Evolutionary conservation across 2,329 filamentous ascomycete genomes (phyloP).

Genomic region (Cladosporium sp.): DNA sequence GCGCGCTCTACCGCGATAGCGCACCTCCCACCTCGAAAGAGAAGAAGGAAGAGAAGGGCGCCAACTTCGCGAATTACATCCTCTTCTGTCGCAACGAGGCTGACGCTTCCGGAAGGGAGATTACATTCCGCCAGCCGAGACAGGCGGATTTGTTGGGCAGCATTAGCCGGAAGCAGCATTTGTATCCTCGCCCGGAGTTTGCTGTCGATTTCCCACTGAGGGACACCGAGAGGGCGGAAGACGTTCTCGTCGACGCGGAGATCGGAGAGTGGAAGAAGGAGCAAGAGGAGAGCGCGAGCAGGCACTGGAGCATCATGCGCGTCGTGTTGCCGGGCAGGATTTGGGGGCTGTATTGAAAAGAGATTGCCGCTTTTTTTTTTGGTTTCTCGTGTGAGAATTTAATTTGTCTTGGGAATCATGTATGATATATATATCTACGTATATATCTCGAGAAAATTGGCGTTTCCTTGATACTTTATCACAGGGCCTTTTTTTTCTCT

Average conservation of each 20-base stretch:
- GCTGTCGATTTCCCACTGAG: constrained; percentile 40
- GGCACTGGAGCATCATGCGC: constrained; percentile 92
- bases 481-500: too few relatives aligned
- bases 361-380: too few relatives aligned
- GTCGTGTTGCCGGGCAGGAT: constrained; percentile 69
- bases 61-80: constrained; percentile 83
- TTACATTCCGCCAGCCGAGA: constrained; percentile 61
- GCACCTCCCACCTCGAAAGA: constrained; percentile 37
- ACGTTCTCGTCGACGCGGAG: constrained; percentile 59
- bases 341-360: constrained; percentile 88
- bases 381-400: too few relatives aligned
- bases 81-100: constrained; percentile 78
- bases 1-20: constrained; percentile 83
- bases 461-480: too few relatives aligned
- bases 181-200: constrained; percentile 71
- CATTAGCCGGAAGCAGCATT: constrained; percentile 62
- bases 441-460: too few relatives aligned
- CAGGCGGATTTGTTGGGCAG: constrained; percentile 68
- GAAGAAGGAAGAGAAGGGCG: neutral
- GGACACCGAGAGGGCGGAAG: constrained; percentile 30
- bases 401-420: too few relatives aligned
- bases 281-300: constrained; percentile 71
- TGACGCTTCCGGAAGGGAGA: constrained; percentile 14
- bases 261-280: constrained; percentile 64
- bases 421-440: too few relatives aligned